Evolutionary conservation across 2,329 filamentous ascomycete genomes (phyloP).

Genomic region (Corynespora cassiicola): DNA sequence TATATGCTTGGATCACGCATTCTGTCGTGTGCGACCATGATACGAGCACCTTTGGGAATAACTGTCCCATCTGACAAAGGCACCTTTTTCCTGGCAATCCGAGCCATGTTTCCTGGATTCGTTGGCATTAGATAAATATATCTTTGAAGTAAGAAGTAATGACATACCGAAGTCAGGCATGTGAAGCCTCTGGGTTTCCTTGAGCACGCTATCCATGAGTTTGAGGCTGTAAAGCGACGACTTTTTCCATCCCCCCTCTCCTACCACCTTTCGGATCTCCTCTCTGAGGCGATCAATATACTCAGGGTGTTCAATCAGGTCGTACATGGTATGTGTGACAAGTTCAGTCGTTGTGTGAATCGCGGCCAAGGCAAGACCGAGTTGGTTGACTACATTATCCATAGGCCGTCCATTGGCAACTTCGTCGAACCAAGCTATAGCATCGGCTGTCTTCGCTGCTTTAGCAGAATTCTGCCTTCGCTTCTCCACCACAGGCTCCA

Average conservation of each 20-base stretch:
- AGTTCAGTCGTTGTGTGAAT: constrained; percentile 19
- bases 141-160: not conserved
- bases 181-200: constrained; percentile 44
- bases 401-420: not conserved
- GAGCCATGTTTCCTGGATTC: too few species aligned
- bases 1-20: too few species aligned
- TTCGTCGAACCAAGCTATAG: constrained; percentile 31
- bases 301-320: constrained; percentile 22
- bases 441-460: constrained; percentile 13
- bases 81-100: constrained; percentile 2
- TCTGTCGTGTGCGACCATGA: too few species aligned
- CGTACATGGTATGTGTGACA: constrained; percentile 8
- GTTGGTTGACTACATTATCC: constrained; percentile 1
- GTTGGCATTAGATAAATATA: too few species aligned
- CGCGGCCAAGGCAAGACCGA: constrained; percentile 9
- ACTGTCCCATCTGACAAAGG: too few species aligned
- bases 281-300: constrained; percentile 47
- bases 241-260: constrained; percentile 49
- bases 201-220: constrained; percentile 52
- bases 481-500: constrained; percentile 1
- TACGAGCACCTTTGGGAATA: too few species aligned
- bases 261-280: constrained; percentile 38
- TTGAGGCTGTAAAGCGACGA: constrained; percentile 47
- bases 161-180: constrained; percentile 26
- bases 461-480: not conserved